phyloP scores from a whole-genome alignment of 78 protist species.

The Polysphondylium violaceum region DNA sequence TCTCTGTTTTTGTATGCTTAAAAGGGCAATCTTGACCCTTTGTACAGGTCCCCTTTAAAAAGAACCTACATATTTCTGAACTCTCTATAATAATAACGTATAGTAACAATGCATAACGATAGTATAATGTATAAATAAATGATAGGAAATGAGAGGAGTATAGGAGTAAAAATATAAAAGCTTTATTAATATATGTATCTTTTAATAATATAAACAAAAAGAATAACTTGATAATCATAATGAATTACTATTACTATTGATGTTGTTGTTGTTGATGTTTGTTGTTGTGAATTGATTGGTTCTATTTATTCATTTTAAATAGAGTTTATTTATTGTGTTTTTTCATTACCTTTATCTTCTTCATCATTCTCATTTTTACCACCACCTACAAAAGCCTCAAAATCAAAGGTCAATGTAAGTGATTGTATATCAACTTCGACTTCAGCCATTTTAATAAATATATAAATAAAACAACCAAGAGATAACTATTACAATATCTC shows the following conservation, averaged over 20 bases:
- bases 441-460: constrained; percentile 26
- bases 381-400: constrained; percentile 35
- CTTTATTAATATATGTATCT: constrained; percentile 1
- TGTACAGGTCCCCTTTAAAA: constrained; percentile 75
- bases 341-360: constrained; percentile 14
- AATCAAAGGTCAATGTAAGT: constrained; percentile 56
- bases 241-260: not conserved
- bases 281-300: too few species aligned
- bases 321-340: not conserved
- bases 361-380: constrained; percentile 70
- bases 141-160: too few species aligned
- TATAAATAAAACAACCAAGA: too few species aligned
- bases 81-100: not conserved
- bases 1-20: constrained; percentile 76
- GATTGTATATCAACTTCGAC: constrained; percentile 63
- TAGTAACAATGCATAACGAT: not conserved
- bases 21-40: constrained; percentile 78
- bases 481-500: too few species aligned
- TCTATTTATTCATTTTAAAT: too few species aligned
- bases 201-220: not conserved
- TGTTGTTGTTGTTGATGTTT: not conserved
- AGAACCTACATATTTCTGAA: constrained; percentile 70
- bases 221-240: too few species aligned
- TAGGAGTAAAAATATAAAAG: too few species aligned
- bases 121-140: too few species aligned